Conservation (phyloP, 75 land plant genomes). For the Azolla pinnata region DNA sequence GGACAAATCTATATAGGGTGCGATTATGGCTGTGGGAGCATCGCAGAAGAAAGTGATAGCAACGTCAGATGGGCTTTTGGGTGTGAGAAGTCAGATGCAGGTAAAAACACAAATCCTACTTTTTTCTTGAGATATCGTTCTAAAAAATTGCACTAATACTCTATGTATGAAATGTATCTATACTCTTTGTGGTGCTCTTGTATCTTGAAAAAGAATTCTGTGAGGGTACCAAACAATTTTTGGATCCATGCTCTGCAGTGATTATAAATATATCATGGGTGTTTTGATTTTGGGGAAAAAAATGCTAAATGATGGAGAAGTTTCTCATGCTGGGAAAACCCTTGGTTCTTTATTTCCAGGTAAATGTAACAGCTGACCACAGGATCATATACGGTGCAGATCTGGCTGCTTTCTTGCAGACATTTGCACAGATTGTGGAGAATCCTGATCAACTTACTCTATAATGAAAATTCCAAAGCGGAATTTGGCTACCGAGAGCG, state of each 20-base stretch:
- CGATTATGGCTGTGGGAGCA: constrained; percentile 89
- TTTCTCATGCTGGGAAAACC: too few species aligned
- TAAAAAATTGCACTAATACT: too few species aligned
- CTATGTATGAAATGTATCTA: too few species aligned
- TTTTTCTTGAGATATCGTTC: too few species aligned
- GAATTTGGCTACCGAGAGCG: too few species aligned
- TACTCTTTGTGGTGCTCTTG: neutral
- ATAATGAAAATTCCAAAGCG: too few species aligned
- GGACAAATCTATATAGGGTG: constrained; percentile 60
- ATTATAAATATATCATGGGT: too few species aligned
- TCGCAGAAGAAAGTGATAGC: constrained; percentile 62
- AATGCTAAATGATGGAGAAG: too few species aligned
- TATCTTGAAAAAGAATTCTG: neutral
- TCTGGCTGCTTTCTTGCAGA: constrained; percentile 73
- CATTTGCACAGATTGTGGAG: constrained; percentile 63
- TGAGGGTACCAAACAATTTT: too few species aligned
- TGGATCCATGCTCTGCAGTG: too few species aligned
- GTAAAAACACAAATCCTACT: constrained; percentile 13
- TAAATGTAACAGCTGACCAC: constrained; percentile 86
- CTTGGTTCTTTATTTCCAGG: constrained; percentile 40
- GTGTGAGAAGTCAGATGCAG: constrained; percentile 85
- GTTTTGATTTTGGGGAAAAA: too few species aligned
- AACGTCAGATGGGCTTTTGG: constrained; percentile 68
- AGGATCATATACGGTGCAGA: constrained; percentile 84
- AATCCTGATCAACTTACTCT: constrained; percentile 67